phyloP scores from a whole-genome alignment of 2,329 filamentous ascomycete genomes.

The Cytospora schulzeri region DNA sequence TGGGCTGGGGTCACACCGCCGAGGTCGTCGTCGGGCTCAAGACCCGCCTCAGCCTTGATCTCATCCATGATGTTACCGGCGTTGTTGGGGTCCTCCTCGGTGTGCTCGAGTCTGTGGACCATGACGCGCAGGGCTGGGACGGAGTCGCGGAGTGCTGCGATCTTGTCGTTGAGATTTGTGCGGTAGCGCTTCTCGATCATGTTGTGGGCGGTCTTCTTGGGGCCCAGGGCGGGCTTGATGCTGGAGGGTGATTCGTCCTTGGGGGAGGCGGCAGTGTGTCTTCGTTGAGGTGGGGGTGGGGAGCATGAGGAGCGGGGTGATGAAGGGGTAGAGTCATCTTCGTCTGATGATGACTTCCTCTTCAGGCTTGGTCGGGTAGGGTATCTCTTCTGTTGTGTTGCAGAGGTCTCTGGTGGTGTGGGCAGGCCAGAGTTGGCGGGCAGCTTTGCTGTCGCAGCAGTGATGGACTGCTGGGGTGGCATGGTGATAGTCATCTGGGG shows the following conservation, averaged over 20 bases:
- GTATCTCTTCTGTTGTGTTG: conserved; percentile 21
- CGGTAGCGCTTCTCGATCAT: conserved; percentile 85
- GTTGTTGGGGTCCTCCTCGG: conserved; percentile 35
- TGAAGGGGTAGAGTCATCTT: conserved; percentile 28
- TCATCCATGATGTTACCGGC: conserved; percentile 32
- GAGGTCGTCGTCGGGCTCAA: conserved; percentile 45
- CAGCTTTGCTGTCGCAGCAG: conserved; percentile 7
- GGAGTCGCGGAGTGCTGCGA: conserved; percentile 72
- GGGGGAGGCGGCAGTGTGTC: conserved; percentile 15
- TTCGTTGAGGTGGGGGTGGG: conserved; percentile 26
- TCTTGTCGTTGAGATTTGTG: conserved; percentile 83
- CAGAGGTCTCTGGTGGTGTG: conserved; percentile 5
- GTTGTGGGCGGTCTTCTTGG: conserved; percentile 80
- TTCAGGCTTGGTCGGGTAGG: conserved; percentile 35
- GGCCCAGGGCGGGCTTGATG: conserved; percentile 29
- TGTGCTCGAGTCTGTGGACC: conserved; percentile 42
- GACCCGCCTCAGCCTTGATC: conserved; percentile 39
- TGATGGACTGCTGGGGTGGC: conserved; percentile 6
- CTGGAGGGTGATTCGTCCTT: conserved; percentile 19
- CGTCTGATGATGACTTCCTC: conserved; percentile 36
- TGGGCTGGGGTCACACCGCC: conserved; percentile 40
- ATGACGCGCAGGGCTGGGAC: conserved; percentile 58
- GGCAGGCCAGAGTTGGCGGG: conserved; percentile 12
- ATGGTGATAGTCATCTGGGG: conserved; percentile 28
- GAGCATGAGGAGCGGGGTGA: conserved; percentile 30